These are phyloP conservation scores for Fagus crenata DNA, from an alignment of 306 rosid genomes.

Conservation along the genomic window DNA sequence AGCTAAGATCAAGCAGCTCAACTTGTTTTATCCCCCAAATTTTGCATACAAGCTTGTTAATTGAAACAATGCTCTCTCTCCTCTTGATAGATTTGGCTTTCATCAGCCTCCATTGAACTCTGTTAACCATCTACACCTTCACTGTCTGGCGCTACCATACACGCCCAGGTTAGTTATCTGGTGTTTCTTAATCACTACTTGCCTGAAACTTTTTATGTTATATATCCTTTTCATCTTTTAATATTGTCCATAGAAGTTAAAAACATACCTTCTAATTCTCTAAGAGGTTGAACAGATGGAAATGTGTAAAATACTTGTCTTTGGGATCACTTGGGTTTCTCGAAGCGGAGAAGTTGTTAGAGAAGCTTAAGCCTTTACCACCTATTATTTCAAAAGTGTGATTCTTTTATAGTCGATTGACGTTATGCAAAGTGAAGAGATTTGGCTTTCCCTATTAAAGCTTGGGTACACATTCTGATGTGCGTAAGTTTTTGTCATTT, in stretches of 20 bases:
- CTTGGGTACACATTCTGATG: neutral
- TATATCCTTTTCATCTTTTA: neutral
- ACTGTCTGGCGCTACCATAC: constrained; percentile 78
- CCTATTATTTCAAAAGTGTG: constrained; percentile 35
- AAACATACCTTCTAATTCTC: constrained; percentile 19
- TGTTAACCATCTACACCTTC: constrained; percentile 85
- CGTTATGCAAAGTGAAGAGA: neutral
- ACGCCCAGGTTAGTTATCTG: constrained; percentile 56
- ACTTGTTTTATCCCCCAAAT: neutral
- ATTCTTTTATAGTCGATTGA: neutral
- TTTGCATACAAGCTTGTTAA: neutral
- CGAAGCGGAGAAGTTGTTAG: constrained; percentile 82
- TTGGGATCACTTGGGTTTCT: constrained; percentile 78
- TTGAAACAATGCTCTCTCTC: neutral
- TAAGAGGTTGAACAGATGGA: constrained; percentile 64
- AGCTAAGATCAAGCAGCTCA: neutral
- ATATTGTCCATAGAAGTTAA: neutral
- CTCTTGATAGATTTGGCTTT: constrained; percentile 75
- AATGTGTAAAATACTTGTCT: constrained; percentile 59
- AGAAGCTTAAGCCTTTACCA: constrained; percentile 63
- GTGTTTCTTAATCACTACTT: constrained; percentile 14
- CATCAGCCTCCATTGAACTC: constrained; percentile 90
- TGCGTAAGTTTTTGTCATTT: neutral
- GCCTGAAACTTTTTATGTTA: neutral
- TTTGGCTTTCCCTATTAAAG: constrained; percentile 1